Base-by-base conservation (phyloP, 176 grass and related monocot genomes). In the Oryza longistaminata region DNA sequence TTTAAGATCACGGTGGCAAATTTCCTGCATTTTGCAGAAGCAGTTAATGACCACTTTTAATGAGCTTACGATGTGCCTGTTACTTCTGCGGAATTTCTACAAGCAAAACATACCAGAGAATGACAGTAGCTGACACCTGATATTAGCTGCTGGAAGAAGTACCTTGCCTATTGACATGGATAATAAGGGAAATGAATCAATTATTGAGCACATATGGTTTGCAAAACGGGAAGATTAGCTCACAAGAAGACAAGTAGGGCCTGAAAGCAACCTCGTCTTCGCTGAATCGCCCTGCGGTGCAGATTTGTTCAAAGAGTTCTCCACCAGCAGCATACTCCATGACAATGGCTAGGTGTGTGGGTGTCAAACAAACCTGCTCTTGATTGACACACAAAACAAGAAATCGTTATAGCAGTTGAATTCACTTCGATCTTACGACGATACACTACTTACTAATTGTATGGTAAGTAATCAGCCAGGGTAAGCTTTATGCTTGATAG, bases 311-410 rank as follows among this genome's bases (percentile, higher is more conserved):
- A 13, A 98, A 98, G 69, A 98, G 89, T 42, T 98, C 95, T 21
- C 95, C 95, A 16, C 95, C 93, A 75, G 93, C 95, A 77, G 95
- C 95, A 81, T 95, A 98, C 91, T 98, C 95, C 95, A 98, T 98
- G 81, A 95, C 85, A 83, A 98, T 98, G 19, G 95, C 93, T 13
- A 98, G 85, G 81, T 98, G 95, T 7, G 95, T 98, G 19, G 91
- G 77, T 35, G 95, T 95, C 68, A 98, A 52, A 46, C 88, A 86
- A 44, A 98, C 85, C 95, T 98, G 83, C 35, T 80, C 40, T 7
- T 37, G 16, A 64, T 78, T 21, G 12, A 87, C 42, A 71, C 11
- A 19, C 19, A 6, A 22, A 76, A 75, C 27, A 87, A 45, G 6
- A 22, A 12, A 35, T 3, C 34, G 42, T 8, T 90, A 60, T 22